Conservation (phyloP, 805 yeast genomes). For the Candida dendrica region DNA sequence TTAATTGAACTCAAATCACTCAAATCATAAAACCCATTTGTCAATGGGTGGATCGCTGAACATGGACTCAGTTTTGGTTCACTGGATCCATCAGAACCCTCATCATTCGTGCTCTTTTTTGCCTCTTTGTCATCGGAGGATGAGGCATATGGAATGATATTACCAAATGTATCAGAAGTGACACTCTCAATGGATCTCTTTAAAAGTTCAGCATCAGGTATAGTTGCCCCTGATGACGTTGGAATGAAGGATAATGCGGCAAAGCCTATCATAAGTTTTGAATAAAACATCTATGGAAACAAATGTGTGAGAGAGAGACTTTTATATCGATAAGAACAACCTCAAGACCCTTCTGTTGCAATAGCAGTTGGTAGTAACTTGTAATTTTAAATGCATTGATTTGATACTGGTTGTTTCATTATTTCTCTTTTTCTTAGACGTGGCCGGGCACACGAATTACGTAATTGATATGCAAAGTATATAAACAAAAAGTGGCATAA, state of each 20-base stretch:
- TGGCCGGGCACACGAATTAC: no score
- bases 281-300: neutral
- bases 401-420: no score
- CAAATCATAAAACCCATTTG: conserved; percentile 31
- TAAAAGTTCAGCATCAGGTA: neutral
- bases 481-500: no score
- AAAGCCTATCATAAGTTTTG: neutral
- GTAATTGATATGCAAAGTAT: no score
- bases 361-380: no score
- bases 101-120: conserved; percentile 3
- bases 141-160: conserved; percentile 1
- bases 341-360: no score
- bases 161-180: neutral
- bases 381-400: no score
- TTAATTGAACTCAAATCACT: conserved; percentile 21
- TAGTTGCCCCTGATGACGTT: neutral
- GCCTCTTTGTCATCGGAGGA: neutral
- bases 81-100: conserved; percentile 6
- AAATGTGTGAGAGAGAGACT: no score
- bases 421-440: no score
- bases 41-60: conserved; percentile 34
- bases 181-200: neutral
- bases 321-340: no score
- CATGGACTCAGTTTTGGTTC: conserved; percentile 27
- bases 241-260: neutral